Evolutionary conservation across 2,329 filamentous ascomycete genomes (phyloP), one percentile per base, ranked within the genome.

Genomic region (Microdochium bolleyi): DNA sequence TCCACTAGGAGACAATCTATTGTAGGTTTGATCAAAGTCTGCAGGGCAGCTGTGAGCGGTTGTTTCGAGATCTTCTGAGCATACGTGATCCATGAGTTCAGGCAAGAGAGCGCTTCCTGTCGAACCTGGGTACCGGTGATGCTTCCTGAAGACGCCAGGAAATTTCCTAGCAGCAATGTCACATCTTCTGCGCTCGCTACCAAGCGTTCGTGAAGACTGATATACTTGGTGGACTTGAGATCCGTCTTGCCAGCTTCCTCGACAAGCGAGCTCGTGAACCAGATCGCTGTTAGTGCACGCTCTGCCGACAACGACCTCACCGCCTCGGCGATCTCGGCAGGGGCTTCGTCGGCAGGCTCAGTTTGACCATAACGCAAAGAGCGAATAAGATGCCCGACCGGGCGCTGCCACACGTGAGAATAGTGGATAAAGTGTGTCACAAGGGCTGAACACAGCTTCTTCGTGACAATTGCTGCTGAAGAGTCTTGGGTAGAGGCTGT

Each of bases 371-470:
- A 65, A 50, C 71, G 77, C 19, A 88, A 72, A 52, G 81, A 87
- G 52, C 78, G 72, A 38, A 83, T 61, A n/a, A 89, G 69, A 61
- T 87, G 84, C 37, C 75, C 76, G 32, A 90, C 67, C 56, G 84
- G 88, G 50, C 71, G 71, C n/a, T 75, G 72, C 87, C 88, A 92
- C 5, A 79, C 72, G 11, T 76, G 70, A 11, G 87, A 81, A 56
- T 88, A 87, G 54, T 85, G 85, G 30, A 89, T 75, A 62, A 88
- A 91, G 63, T 86, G 90, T 21, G 86, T 86, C 16, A 87, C 85
- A 7, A 92, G 70, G 7, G 87, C 87, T n/a, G 87, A 86, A 58
- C 86, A 88, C 24, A 92, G 75, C 69, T 94, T 94, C 59, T 83
- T 82, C 21, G 82, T 74, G 7, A 90, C 86, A 51, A 90, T 74